Conservation (phyloP, 257 asterid genomes). For the Nicotiana undulata region DNA sequence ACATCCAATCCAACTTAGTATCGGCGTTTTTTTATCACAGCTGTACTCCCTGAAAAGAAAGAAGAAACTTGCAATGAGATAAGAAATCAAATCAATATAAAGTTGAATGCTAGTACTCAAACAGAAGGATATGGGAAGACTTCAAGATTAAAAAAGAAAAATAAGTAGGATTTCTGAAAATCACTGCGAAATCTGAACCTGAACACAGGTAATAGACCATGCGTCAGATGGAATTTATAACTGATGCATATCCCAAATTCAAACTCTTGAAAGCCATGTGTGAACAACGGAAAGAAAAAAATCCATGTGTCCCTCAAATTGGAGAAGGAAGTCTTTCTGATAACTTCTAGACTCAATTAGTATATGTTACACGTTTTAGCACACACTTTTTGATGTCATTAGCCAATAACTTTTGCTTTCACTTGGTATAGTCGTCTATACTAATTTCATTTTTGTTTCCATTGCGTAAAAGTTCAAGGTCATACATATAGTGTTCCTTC, state of each 20-base stretch:
- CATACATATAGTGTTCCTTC: neutral
- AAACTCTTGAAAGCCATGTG: neutral
- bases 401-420: neutral
- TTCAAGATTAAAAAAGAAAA: neutral
- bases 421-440: neutral
- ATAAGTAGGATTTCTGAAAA: constrained; percentile 3
- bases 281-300: neutral
- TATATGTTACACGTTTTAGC: neutral
- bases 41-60: constrained; percentile 4
- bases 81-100: neutral
- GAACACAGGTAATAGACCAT: neutral
- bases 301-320: neutral
- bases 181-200: neutral
- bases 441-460: neutral
- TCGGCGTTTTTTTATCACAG: neutral
- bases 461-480: neutral
- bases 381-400: neutral
- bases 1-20: neutral
- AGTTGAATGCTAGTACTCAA: neutral
- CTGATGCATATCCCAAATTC: neutral
- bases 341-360: neutral
- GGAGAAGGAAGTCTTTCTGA: neutral
- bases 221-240: neutral
- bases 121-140: neutral
- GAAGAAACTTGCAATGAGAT: constrained; percentile 11